Evolutionary conservation across 306 rosid genomes (phyloP).

Genomic region (Fragaria vesca): DNA sequence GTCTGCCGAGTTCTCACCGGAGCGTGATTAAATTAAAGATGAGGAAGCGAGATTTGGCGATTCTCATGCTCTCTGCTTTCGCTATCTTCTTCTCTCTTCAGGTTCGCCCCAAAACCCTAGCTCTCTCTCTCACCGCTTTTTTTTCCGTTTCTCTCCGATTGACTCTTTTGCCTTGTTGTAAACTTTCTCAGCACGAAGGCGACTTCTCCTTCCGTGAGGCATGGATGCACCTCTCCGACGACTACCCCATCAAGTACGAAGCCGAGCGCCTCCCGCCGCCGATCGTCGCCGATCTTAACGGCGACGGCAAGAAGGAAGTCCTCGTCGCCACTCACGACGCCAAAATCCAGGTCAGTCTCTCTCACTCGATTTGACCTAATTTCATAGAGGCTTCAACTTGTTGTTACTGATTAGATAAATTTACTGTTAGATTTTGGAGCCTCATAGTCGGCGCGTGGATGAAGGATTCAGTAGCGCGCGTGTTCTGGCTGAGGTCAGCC

Average conservation of each 20-base stretch:
- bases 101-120: conserved; percentile 32
- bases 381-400: neutral
- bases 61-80: conserved; percentile 96
- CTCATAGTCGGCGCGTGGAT: conserved; percentile 79
- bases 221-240: conserved; percentile 93
- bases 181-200: conserved; percentile 74
- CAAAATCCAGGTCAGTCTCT: conserved; percentile 67
- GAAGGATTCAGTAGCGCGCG: conserved; percentile 92
- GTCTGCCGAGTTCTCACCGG: neutral
- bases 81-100: conserved; percentile 98
- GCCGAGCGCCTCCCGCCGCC: conserved; percentile 97
- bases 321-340: conserved; percentile 94
- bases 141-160: neutral
- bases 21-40: conserved; percentile 22
- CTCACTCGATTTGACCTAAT: neutral
- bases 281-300: conserved; percentile 85
- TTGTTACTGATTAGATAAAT: neutral
- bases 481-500: conserved; percentile 67
- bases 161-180: neutral
- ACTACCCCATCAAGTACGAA: conserved; percentile 88
- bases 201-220: conserved; percentile 91
- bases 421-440: conserved; percentile 75
- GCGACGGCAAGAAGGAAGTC: conserved; percentile 94
- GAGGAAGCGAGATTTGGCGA: conserved; percentile 99
- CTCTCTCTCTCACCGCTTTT: neutral